Conservation (phyloP, 768 basidiomycete genomes). For the Suillus variegatus region DNA sequence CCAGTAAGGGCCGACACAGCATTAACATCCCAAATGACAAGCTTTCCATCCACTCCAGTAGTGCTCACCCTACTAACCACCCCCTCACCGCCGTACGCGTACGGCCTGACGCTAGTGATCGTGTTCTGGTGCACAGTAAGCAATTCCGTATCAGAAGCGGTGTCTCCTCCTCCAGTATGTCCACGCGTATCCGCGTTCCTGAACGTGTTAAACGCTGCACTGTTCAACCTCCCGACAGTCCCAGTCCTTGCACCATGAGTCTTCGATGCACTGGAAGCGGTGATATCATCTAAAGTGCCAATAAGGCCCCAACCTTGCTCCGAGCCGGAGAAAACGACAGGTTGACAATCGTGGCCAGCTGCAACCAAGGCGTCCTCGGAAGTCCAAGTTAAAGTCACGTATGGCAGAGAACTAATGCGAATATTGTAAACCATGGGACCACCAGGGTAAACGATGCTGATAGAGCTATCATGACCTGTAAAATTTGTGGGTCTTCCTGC, state of each 20-base stretch:
- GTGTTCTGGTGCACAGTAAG: conserved; percentile 97
- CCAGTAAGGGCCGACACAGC: conserved; percentile 53
- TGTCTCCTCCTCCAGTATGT: conserved; percentile 33
- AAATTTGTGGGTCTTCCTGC: conserved; percentile 8
- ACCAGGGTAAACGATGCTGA: conserved; percentile 89
- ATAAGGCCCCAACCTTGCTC: conserved; percentile 75
- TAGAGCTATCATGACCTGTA: conserved; percentile 91
- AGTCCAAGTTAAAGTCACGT: conserved; percentile 84
- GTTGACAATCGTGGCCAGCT: conserved; percentile 98
- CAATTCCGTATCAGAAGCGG: conserved; percentile 66
- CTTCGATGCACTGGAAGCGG: conserved; percentile 34
- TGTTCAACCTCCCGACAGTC: conserved; percentile 77
- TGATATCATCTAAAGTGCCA: conserved; percentile 86
- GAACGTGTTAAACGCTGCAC: conserved; percentile 94
- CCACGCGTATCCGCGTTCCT: conserved; percentile 85
- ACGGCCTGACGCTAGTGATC: conserved; percentile 87
- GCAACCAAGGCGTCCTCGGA: conserved; percentile 82
- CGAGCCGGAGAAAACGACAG: conserved; percentile 79
- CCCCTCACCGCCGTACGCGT: conserved; percentile 53
- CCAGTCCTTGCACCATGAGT: conserved; percentile 44
- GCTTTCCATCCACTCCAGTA: conserved; percentile 88
- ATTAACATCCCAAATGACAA: conserved; percentile 88
- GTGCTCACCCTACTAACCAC: conserved; percentile 80
- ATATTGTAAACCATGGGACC: conserved; percentile 74
- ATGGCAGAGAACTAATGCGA: conserved; percentile 76